Evolutionary conservation across 305 asterid species (phyloP).

Genomic region (Fraxinus sp.): DNA sequence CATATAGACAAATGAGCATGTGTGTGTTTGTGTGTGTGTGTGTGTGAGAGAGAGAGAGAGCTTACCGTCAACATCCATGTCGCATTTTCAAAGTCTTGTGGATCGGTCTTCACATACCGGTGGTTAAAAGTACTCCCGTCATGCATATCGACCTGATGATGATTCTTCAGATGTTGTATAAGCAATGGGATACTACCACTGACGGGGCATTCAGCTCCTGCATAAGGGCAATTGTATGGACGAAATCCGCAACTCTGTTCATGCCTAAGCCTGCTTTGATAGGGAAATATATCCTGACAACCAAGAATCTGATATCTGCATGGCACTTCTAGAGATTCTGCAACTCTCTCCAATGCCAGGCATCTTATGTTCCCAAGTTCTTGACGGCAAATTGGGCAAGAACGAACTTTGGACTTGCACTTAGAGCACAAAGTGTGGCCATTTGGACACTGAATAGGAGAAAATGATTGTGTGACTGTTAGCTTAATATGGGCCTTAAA

Average conservation of each 20-base stretch:
- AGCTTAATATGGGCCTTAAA: neutral
- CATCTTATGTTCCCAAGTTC: slow-evolving; percentile 53
- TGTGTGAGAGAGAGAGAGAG: neutral
- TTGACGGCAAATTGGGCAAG: slow-evolving; percentile 46
- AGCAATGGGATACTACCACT: slow-evolving; percentile 40
- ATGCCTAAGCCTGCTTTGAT: slow-evolving; percentile 39
- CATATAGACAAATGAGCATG: neutral
- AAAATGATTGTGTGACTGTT: neutral
- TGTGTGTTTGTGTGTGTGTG: neutral
- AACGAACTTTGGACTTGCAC: slow-evolving; percentile 39
- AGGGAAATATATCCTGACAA: slow-evolving; percentile 43
- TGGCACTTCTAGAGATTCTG: slow-evolving; percentile 47
- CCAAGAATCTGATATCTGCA: slow-evolving; percentile 41
- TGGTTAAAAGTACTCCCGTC: slow-evolving; percentile 47
- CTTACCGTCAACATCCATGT: slow-evolving; percentile 57
- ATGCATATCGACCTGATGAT: slow-evolving; percentile 50
- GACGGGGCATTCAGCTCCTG: slow-evolving; percentile 42
- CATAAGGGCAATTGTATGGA: slow-evolving; percentile 47
- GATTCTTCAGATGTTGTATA: slow-evolving; percentile 38
- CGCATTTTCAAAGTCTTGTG: slow-evolving; percentile 46
- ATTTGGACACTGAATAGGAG: slow-evolving; percentile 41
- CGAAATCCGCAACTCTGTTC: slow-evolving; percentile 45
- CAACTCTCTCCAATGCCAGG: slow-evolving; percentile 49
- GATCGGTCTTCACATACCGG: slow-evolving; percentile 44
- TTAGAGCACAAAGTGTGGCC: slow-evolving; percentile 49